Evolutionary conservation across 2,329 filamentous ascomycete species (phyloP).

Genomic region (Aspergillus japonicus): DNA sequence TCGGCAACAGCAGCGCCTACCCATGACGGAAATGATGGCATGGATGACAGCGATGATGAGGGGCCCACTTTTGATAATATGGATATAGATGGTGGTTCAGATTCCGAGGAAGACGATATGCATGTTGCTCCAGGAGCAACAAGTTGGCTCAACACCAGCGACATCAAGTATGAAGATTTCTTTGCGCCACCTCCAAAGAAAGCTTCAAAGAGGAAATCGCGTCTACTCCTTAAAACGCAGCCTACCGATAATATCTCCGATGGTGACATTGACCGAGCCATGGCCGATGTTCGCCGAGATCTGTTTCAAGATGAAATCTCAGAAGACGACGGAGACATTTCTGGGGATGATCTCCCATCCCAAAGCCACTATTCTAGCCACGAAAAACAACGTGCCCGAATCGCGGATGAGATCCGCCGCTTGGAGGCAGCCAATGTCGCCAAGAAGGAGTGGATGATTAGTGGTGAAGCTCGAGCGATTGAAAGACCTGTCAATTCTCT

Average conservation of each 20-base stretch:
- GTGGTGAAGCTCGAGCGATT: constrained; percentile 79
- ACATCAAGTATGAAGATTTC: constrained; percentile 88
- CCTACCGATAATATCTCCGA: constrained; percentile 51
- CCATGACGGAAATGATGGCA: constrained; percentile 61
- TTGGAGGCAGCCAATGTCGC: constrained; percentile 86
- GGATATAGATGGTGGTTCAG: constrained; percentile 64
- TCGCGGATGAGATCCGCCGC: constrained; percentile 85
- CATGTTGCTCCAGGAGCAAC: constrained; percentile 58
- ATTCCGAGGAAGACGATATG: constrained; percentile 62
- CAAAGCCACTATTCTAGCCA: constrained; percentile 63
- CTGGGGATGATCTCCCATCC: constrained; percentile 56
- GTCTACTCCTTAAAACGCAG: constrained; percentile 56
- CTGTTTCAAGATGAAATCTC: constrained; percentile 73
- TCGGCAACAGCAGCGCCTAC: constrained; percentile 17
- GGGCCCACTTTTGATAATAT: constrained; percentile 83
- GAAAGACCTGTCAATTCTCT: constrained; percentile 89
- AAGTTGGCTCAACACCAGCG: constrained; percentile 73
- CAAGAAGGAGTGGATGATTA: constrained; percentile 85
- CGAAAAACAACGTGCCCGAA: constrained; percentile 79
- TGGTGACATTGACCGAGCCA: constrained; percentile 74
- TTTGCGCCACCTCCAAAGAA: constrained; percentile 83
- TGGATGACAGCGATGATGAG: constrained; percentile 55
- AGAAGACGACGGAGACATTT: constrained; percentile 60
- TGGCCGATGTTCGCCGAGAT: constrained; percentile 82
- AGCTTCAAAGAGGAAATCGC: constrained; percentile 54